phyloP scores from a whole-genome alignment of 306 rosid genomes.

The Potentilla sterilis region DNA sequence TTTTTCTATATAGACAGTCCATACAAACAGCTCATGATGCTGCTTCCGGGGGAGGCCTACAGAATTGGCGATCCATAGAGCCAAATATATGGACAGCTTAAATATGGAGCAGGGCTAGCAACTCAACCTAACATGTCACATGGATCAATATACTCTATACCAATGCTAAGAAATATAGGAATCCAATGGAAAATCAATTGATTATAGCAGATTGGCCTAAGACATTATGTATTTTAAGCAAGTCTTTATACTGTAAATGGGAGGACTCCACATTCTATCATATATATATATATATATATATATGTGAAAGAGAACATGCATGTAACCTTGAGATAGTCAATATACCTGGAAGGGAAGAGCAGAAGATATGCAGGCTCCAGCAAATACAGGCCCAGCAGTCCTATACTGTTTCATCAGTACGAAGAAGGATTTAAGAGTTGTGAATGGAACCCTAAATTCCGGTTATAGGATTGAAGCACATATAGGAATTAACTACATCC shows the following conservation, averaged over 20 bases:
- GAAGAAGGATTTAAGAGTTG: constrained; percentile 1
- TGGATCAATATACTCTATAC: neutral
- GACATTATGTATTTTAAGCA: neutral
- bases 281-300: neutral
- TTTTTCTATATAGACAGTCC: neutral
- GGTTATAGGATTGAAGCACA: neutral
- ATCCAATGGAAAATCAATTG: neutral
- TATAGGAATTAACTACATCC: neutral
- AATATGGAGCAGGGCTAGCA: neutral
- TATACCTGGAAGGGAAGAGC: constrained; percentile 65
- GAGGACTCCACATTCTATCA: neutral
- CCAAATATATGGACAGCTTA: neutral
- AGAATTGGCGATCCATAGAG: neutral
- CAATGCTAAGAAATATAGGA: neutral
- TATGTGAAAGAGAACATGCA: neutral
- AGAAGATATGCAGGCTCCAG: constrained; percentile 78
- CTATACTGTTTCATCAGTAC: constrained; percentile 43
- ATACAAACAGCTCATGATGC: neutral
- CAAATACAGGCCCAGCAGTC: constrained; percentile 78
- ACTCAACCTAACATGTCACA: neutral
- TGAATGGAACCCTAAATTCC: neutral
- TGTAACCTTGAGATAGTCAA: constrained; percentile 13
- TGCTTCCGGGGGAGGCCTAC: too few relatives aligned
- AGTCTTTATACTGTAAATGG: neutral
- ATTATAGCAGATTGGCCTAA: neutral